Evolutionary conservation across 75 land plant species (phyloP), one percentile per base, ranked within the genome.

Genomic region (Selaginella moellendorffii): DNA sequence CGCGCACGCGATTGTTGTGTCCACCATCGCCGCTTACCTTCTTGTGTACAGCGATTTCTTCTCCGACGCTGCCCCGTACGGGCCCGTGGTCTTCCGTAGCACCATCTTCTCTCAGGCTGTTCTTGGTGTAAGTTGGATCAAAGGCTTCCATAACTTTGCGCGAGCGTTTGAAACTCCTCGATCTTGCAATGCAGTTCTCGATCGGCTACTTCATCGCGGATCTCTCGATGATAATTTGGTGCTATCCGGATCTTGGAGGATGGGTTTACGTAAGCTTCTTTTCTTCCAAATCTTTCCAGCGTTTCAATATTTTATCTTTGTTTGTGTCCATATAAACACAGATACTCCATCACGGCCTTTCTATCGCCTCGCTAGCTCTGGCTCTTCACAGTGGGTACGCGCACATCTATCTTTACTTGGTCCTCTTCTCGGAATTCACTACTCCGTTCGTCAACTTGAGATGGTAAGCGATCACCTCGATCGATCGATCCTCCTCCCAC

Each of bases 201-300:
- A 68, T 77, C 64, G 97, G 97, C 0, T 90, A 90, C 71, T 90
- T 90, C 63, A 62, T 90, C 12, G 52, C 85, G 14, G 97, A 90
- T 63, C 65, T 90, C 23, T 78, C 72, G 19, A 87, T 87, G 83
- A 82, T 90, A 31, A 17, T 80, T 29, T 80, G 88, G 88, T 66
- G 72, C 26, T 90, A 78, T 71, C 88, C 97, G 42, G 63, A 75
- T 25, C 68, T 90, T 30, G 97, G 97, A 29, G 97, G 97, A 19
- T 65, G 76, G 63, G 97, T 84, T 52, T 90, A 87, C 84, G 97
- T 87, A 62, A 87, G 96, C n/a, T n/a, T n/a, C n/a, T n/a, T n/a
- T n/a, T n/a, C n/a, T n/a, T n/a, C n/a, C n/a, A n/a, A n/a, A n/a
- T n/a, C n/a, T n/a, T n/a, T n/a, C n/a, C n/a, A n/a, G n/a, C n/a